A percentile compares a stretch with the other conserved stretches of the same genome.
These are phyloP conservation scores for Volvox reticuliferus DNA, from an alignment of 139 green algal genomes.

Conservation along the genomic window DNA sequence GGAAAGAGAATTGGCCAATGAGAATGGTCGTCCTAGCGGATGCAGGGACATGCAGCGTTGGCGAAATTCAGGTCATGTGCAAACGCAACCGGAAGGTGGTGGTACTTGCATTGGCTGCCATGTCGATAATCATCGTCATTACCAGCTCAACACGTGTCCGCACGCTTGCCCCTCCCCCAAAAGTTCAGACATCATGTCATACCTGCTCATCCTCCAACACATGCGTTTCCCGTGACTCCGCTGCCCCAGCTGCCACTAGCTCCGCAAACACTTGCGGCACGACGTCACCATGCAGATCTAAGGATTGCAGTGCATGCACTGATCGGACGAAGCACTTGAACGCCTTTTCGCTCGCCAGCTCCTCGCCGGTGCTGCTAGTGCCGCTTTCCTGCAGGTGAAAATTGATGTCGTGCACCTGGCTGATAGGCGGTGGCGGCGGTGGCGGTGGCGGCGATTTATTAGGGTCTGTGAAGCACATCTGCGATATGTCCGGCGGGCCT, in stretches of 20 bases:
- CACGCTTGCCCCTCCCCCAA: too few relatives aligned
- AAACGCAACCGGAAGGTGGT: too few relatives aligned
- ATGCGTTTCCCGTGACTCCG: constrained; percentile 46
- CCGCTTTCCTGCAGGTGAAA: constrained; percentile 47
- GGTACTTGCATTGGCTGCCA: too few relatives aligned
- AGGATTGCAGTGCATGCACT: constrained; percentile 71
- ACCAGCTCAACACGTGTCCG: too few relatives aligned
- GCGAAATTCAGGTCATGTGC: too few relatives aligned
- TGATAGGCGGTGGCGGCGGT: constrained; percentile 19
- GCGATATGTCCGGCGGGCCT: constrained; percentile 14
- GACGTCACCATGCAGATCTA: constrained; percentile 61
- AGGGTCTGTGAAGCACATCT: constrained; percentile 32
- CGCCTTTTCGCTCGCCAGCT: constrained; percentile 62
- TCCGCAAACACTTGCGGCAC: constrained; percentile 55
- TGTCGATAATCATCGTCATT: too few relatives aligned
- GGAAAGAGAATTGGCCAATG: too few relatives aligned
- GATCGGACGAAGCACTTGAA: constrained; percentile 77
- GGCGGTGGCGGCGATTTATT: neutral
- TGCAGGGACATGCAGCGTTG: too few relatives aligned
- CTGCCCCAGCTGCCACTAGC: constrained; percentile 20
- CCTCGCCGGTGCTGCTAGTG: constrained; percentile 45
- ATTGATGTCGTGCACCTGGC: constrained; percentile 50
- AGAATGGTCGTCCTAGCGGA: too few relatives aligned
- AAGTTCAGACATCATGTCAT: neutral
- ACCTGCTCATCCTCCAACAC: constrained; percentile 77